phyloP scores from a whole-genome alignment of 345 rosid genomes.

The Rhodomyrtus tomentosa region DNA sequence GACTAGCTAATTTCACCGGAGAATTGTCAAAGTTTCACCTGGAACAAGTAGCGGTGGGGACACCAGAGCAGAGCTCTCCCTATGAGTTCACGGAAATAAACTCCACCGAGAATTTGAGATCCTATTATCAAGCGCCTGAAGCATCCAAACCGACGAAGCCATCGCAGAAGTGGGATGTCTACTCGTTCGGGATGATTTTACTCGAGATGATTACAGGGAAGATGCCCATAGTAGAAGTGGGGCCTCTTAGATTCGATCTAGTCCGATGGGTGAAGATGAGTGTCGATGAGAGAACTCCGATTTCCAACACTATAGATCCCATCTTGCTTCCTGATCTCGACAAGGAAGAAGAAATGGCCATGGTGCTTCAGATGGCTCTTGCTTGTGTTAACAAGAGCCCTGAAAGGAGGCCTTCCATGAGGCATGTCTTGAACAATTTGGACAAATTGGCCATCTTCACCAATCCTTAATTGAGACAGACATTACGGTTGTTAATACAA shows the following conservation, averaged over 20 bases:
- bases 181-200: conserved; percentile 76
- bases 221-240: conserved; percentile 35
- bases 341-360: conserved; percentile 47
- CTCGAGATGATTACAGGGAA: conserved; percentile 75
- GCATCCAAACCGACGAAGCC: conserved; percentile 52
- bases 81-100: conserved; percentile 21
- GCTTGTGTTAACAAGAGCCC: conserved; percentile 58
- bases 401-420: conserved; percentile 73
- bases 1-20: conserved; percentile 47
- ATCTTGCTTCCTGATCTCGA: conserved; percentile 33
- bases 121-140: conserved; percentile 74
- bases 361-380: conserved; percentile 44
- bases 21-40: conserved; percentile 17
- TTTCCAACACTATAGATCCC: conserved; percentile 60
- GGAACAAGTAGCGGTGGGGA: conserved; percentile 14
- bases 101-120: conserved; percentile 24
- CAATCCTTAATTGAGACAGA: background rate
- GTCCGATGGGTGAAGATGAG: conserved; percentile 63
- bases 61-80: conserved; percentile 44
- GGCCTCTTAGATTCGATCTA: conserved; percentile 39
- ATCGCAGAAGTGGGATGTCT: conserved; percentile 94
- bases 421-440: conserved; percentile 35
- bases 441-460: conserved; percentile 18
- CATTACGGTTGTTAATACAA: background rate
- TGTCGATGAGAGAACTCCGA: conserved; percentile 45